Base-by-base conservation (phyloP, 1,284 basidiomycete species). In the Chalciporus sp. region DNA sequence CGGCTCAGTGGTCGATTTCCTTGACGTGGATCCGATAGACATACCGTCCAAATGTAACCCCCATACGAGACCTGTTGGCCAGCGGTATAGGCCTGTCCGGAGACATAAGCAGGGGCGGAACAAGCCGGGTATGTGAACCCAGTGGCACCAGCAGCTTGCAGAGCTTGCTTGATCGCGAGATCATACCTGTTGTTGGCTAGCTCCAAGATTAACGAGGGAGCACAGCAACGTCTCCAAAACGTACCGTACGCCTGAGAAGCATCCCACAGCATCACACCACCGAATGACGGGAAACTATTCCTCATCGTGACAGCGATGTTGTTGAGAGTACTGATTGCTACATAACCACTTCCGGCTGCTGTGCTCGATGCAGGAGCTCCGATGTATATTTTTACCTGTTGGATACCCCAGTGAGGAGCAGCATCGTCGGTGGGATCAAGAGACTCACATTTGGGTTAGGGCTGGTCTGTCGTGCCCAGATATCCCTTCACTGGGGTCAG, bases 191-290 rank as follows among this genome's bases (percentile, higher is more conserved):
- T 70, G 63, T 88, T 87, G n/a, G 73, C 84, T 84, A 56, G 16
- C 14, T 41, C 51, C 50, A 47, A 31, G 42, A 35, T 59, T 51
- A 57, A 51, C 35, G 8, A 12, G 16, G 14, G 47, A 29, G 41
- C 49, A 11, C 39, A 9, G 3, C 16, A 10, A 20, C 37, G n/a
- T 45, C 8, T 37, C 42, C 49, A 39, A 43, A 35, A 68, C 74
- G 51, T 64, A 84, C 84, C 78, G 58, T 81, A 85, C 12, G 86
- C 85, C 67, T 88, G 84, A 42, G 84, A 86, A 39, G 78, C 81
- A 65, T 86, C 86, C 85, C 85, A 89, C 43, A 89, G 64, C 84
- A 87, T 88, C 16, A 88, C 81, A 27, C 86, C 86, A 16, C 86
- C 85, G 57, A 88, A 88, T 1, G 83, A 85, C 14, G 85, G 83